phyloP scores from a whole-genome alignment of 2,329 filamentous ascomycete genomes.

The Penicillium concentricum region DNA sequence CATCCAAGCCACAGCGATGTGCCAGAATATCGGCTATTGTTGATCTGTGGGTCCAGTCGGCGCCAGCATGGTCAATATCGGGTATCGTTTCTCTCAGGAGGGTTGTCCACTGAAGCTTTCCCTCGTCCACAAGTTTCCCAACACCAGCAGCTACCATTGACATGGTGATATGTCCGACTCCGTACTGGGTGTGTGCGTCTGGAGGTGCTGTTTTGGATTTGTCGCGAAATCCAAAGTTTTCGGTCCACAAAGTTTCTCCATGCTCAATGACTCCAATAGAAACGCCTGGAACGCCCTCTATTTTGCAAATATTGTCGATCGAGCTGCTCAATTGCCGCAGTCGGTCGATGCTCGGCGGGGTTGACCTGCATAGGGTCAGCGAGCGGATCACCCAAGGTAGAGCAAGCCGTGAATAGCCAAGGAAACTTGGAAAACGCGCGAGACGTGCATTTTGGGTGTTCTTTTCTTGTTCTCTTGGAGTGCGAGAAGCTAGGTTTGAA shows the following conservation, averaged over 20 bases:
- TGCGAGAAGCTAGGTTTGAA: too few species aligned
- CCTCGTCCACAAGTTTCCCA: background rate
- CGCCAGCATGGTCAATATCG: background rate
- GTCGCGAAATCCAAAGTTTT: constrained; percentile 2
- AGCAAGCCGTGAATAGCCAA: too few species aligned
- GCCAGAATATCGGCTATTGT: constrained; percentile 2
- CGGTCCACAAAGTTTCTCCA: background rate
- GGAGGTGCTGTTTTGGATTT: background rate
- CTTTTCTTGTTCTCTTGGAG: too few species aligned
- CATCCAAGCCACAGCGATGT: constrained; percentile 1
- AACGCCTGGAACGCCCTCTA: background rate
- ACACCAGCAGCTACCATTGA: constrained; percentile 1
- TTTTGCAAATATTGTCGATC: background rate
- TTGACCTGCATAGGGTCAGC: background rate
- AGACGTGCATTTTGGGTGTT: background rate
- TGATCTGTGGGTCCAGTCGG: background rate
- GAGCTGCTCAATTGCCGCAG: background rate
- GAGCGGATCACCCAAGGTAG: background rate
- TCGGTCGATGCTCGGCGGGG: background rate
- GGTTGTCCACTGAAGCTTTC: constrained; percentile 2
- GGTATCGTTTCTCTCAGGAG: background rate
- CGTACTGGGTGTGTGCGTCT: background rate
- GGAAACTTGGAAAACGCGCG: too few species aligned
- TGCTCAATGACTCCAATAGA: constrained; percentile 1
- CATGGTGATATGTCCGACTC: constrained; percentile 1